phyloP scores from a whole-genome alignment of 75 land plant species.

The Cryptomeria japonica region DNA sequence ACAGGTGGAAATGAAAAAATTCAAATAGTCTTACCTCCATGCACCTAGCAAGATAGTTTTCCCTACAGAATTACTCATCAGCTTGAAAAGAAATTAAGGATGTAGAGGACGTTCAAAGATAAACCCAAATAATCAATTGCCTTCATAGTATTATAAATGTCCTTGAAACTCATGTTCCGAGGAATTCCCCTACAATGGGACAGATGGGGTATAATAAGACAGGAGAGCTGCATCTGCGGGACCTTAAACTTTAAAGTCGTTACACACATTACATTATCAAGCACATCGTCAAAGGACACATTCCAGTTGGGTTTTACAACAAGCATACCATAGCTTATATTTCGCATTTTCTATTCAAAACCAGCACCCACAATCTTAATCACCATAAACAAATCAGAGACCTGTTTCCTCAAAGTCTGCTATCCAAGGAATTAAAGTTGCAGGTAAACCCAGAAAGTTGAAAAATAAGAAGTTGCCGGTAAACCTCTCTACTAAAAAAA shows the following conservation, averaged over 20 bases:
- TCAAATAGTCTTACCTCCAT: background rate
- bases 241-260: background rate
- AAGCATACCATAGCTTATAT: background rate
- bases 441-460: background rate
- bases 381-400: background rate
- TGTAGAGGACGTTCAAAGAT: background rate
- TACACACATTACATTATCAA: background rate
- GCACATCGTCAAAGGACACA: background rate
- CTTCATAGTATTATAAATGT: background rate
- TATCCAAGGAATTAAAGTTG: background rate
- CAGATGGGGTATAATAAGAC: background rate
- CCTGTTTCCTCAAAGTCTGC: background rate
- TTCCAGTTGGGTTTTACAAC: background rate
- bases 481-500: background rate
- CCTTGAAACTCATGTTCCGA: background rate
- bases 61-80: background rate
- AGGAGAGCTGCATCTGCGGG: background rate
- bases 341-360: background rate
- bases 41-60: background rate
- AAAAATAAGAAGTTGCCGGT: background rate
- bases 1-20: background rate
- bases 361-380: background rate
- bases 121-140: background rate
- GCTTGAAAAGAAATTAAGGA: background rate
- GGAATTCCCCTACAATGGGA: background rate